A percentile compares a stretch with the other conserved stretches of the same genome.
These are phyloP conservation scores for Trichosporon ovoides DNA, from an alignment of 1,284 basidiomycete species.

Conservation along the genomic window DNA sequence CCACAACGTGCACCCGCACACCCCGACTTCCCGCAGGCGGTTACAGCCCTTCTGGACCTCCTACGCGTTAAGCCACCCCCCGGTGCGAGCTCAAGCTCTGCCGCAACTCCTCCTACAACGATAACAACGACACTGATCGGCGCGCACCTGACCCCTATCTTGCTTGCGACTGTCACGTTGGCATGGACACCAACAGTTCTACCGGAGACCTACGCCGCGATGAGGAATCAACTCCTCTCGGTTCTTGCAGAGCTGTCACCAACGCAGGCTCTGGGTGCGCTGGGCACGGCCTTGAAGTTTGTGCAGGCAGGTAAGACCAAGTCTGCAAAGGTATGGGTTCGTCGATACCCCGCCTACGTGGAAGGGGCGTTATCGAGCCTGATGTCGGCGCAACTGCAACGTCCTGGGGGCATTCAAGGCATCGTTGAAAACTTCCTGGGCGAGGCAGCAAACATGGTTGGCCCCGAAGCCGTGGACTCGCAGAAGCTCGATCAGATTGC, in stretches of 20 bases:
- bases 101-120: slow-evolving; percentile 16
- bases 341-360: slow-evolving; percentile 35
- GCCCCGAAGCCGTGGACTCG: slow-evolving; percentile 27
- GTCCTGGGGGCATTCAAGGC: slow-evolving; percentile 34
- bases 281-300: slow-evolving; percentile 30
- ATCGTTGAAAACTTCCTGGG: slow-evolving; percentile 42
- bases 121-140: slow-evolving; percentile 30
- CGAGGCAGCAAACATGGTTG: slow-evolving; percentile 26
- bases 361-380: slow-evolving; percentile 26
- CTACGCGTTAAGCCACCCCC: slow-evolving; percentile 20
- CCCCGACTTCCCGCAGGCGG: not conserved
- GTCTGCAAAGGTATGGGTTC: slow-evolving; percentile 24
- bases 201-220: slow-evolving; percentile 15
- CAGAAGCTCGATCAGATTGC: slow-evolving; percentile 38
- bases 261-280: slow-evolving; percentile 27
- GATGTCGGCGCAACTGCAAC: slow-evolving; percentile 30
- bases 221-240: slow-evolving; percentile 20
- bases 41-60: slow-evolving; percentile 21
- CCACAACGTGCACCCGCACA: not conserved
- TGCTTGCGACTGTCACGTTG: slow-evolving; percentile 28
- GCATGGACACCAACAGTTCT: slow-evolving; percentile 33
- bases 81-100: slow-evolving; percentile 14
- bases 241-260: slow-evolving; percentile 23
- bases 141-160: slow-evolving; percentile 27
- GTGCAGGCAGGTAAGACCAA: slow-evolving; percentile 10